Evolutionary conservation across 345 rosid genomes (phyloP), one percentile per base, ranked within the genome.

Genomic region (Eucalyptus lansdowneana): DNA sequence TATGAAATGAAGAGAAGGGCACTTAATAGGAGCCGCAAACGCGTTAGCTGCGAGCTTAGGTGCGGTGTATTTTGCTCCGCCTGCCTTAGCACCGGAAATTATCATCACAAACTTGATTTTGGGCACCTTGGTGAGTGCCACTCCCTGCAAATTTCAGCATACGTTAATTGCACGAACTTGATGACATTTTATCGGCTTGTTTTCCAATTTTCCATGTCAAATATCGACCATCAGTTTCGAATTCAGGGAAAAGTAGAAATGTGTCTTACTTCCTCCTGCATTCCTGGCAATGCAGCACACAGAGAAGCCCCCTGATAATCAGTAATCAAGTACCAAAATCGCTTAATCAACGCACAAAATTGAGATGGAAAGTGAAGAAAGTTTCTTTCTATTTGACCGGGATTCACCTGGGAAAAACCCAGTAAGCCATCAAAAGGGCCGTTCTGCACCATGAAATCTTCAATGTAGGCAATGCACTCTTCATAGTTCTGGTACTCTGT

Each of bases 341-440:
- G 29, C 22, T 45, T 50, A 40, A 60, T 76, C 87, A 88, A 88
- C 89, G 40, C 89, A 89, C 27, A 56, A 91, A 91, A 53, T 54
- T 87, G 65, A 87, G 89, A 60, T 60, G 29, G n/a, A 60, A 60
- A 60, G 29, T 24, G 31, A 60, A 58, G 6, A 14, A 60, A 3
- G 1, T 58, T 24, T 56, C 62, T 56, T 56, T 56, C 62, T 9
- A 25, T 60, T 25, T 60, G 67, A 60, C 19, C n/a, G 31, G 27
- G 50, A 42, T 5, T 12, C 42, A 51, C 97, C 96, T 95, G 99
- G 7, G 99, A 96, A 87, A 96, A 96, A 51, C 99, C 97, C 72
- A 96, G 91, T 60, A 96, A 95, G 88, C 99, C 99, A 90, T 96
- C 96, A 54, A 95, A 96, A 3, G 97, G 98, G 80, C 97, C 98